Percentiles rank a stretch among this genome's conserved stretches.
These are phyloP conservation scores for Erodium trifolium DNA, from an alignment of 441 rosid species.

Conservation along the genomic window DNA sequence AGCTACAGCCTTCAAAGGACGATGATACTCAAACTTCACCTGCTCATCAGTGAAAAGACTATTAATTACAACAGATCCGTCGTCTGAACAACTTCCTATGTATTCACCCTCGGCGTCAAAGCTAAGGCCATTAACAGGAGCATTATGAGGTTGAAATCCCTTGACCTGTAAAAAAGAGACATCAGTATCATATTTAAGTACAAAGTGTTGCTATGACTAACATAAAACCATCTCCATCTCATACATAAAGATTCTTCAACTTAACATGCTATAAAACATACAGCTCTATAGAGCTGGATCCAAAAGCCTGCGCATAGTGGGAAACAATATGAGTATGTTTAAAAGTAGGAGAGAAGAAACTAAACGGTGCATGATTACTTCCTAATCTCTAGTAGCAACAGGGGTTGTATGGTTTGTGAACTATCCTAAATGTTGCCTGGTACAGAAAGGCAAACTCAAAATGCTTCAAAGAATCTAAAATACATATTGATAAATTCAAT, in stretches of 20 bases:
- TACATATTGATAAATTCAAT: neutral
- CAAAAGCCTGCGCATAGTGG: neutral
- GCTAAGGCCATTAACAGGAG: slow-evolving; percentile 88
- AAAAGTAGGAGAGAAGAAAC: neutral
- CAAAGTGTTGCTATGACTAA: neutral
- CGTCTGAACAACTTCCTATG: slow-evolving; percentile 97
- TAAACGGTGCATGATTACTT: neutral
- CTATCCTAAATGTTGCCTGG: neutral
- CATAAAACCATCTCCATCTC: neutral
- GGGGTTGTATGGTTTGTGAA: neutral
- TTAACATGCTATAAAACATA: neutral
- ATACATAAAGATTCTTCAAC: neutral
- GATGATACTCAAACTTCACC: slow-evolving; percentile 84
- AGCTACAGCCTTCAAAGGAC: slow-evolving; percentile 94
- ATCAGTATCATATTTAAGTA: slow-evolving; percentile 15
- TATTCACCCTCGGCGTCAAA: slow-evolving; percentile 91
- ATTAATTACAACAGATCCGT: slow-evolving; percentile 82
- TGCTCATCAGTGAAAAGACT: slow-evolving; percentile 93
- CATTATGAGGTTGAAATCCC: slow-evolving; percentile 69
- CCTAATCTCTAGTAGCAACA: neutral
- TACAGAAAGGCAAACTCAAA: neutral
- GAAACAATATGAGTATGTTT: neutral
- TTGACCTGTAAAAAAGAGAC: slow-evolving; percentile 49
- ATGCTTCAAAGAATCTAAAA: neutral
- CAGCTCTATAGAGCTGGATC: neutral